These are phyloP conservation scores for Penicillium silybi DNA, from an alignment of 495 filamentous ascomycete species.

Conservation along the genomic window DNA sequence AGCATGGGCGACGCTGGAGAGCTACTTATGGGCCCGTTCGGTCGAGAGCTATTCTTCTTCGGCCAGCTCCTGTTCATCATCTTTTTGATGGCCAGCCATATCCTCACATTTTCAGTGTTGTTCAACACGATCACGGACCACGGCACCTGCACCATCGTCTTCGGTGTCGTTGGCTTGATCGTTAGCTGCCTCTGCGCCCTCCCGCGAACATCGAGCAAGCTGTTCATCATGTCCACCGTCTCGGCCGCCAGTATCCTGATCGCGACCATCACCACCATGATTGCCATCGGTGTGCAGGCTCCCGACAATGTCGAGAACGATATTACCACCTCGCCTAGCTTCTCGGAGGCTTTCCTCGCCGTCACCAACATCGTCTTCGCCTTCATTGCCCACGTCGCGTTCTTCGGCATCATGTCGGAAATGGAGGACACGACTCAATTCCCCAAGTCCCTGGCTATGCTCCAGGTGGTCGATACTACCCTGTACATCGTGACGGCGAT, in stretches of 20 bases:
- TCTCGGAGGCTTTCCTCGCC: slow-evolving; percentile 48
- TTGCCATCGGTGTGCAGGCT: slow-evolving; percentile 50
- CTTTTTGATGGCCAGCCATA: slow-evolving; percentile 71
- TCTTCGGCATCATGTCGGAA: slow-evolving; percentile 73
- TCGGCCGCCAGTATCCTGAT: slow-evolving; percentile 57
- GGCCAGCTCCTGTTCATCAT: slow-evolving; percentile 60
- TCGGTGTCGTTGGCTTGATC: slow-evolving; percentile 34
- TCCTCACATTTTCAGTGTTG: slow-evolving; percentile 69
- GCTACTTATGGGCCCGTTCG: slow-evolving; percentile 59
- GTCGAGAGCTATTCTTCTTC: slow-evolving; percentile 58
- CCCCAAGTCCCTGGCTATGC: slow-evolving; percentile 56
- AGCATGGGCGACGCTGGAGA: slow-evolving; percentile 64
- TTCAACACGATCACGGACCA: slow-evolving; percentile 63
- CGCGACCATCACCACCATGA: slow-evolving; percentile 65
- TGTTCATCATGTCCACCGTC: slow-evolving; percentile 32
- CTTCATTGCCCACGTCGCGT: slow-evolving; percentile 61
- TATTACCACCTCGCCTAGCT: slow-evolving; percentile 14
- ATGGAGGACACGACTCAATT: slow-evolving; percentile 63
- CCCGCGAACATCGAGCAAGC: slow-evolving; percentile 11
- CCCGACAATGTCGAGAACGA: slow-evolving; percentile 18
- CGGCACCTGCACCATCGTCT: slow-evolving; percentile 64
- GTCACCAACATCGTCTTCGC: slow-evolving; percentile 75
- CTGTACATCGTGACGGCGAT: slow-evolving; percentile 65
- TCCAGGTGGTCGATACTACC: slow-evolving; percentile 57
- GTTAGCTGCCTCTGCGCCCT: slow-evolving; percentile 17